These are phyloP conservation scores for Porphyrellus cyaneotinctus DNA, from an alignment of 768 basidiomycete species.

Conservation along the genomic window DNA sequence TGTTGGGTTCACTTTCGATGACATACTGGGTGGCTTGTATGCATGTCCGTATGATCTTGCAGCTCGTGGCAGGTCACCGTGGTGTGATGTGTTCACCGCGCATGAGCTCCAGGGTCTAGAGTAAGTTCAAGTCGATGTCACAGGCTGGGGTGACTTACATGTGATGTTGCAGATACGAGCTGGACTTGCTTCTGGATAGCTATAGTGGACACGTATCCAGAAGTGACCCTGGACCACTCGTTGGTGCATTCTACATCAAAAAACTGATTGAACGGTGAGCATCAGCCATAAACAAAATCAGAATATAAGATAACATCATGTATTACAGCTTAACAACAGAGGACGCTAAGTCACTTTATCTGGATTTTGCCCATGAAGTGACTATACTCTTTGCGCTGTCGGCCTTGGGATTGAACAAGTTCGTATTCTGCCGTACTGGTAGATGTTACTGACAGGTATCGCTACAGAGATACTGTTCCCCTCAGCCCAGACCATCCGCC, in stretches of 20 bases:
- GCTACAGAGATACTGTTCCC: slow-evolving; percentile 29
- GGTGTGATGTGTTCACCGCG: slow-evolving; percentile 37
- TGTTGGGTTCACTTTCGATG: slow-evolving; percentile 28
- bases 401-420: too few relatives aligned
- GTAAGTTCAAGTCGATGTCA: slow-evolving; percentile 18
- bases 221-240: slow-evolving; percentile 28
- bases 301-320: neutral
- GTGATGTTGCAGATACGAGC: slow-evolving; percentile 30
- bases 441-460: neutral
- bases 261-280: slow-evolving; percentile 37
- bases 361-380: too few relatives aligned
- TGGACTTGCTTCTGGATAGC: slow-evolving; percentile 34
- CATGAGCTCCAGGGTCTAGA: slow-evolving; percentile 35
- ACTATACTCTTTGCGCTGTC: too few relatives aligned
- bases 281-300: neutral
- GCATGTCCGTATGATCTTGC: slow-evolving; percentile 42
- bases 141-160: neutral
- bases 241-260: slow-evolving; percentile 37
- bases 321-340: slow-evolving; percentile 24
- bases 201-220: slow-evolving; percentile 32
- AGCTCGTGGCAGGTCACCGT: slow-evolving; percentile 33
- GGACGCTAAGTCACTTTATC: too few relatives aligned
- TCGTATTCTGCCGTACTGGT: too few relatives aligned
- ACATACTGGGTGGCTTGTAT: slow-evolving; percentile 38
- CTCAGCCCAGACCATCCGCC: slow-evolving; percentile 27